phyloP scores from a whole-genome alignment of 305 asterid species.

The Fraxinus paxiana region DNA sequence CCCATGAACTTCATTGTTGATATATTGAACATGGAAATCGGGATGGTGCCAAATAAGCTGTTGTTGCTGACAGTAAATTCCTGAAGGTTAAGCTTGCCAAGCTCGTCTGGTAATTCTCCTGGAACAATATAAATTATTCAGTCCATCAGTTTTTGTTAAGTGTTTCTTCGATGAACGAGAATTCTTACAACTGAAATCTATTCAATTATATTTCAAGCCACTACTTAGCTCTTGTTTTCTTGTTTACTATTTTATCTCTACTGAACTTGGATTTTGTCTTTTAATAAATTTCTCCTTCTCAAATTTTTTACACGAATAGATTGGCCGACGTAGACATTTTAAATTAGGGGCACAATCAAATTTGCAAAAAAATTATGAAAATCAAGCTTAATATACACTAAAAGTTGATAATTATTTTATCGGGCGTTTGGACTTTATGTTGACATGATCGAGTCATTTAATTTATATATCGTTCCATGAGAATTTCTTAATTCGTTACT shows the following conservation, averaged over 20 bases:
- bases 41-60: constrained; percentile 14
- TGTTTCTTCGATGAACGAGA: background rate
- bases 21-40: constrained; percentile 19
- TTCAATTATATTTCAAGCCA: background rate
- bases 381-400: too few species aligned
- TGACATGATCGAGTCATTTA: too few species aligned
- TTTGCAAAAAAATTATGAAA: too few species aligned
- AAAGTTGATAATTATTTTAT: too few species aligned
- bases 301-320: too few species aligned
- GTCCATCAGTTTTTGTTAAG: background rate
- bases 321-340: too few species aligned
- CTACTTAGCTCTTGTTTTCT: background rate
- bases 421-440: too few species aligned
- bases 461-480: too few species aligned
- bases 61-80: background rate
- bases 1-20: background rate
- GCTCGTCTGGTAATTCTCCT: constrained; percentile 22
- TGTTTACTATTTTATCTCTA: background rate
- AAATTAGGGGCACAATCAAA: too few species aligned
- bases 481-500: too few species aligned
- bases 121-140: background rate
- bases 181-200: background rate
- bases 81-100: background rate
- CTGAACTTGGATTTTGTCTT: background rate
- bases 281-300: background rate